Base-by-base conservation (phyloP, 495 filamentous ascomycete species). In the Diplogelasinospora grovesii region DNA sequence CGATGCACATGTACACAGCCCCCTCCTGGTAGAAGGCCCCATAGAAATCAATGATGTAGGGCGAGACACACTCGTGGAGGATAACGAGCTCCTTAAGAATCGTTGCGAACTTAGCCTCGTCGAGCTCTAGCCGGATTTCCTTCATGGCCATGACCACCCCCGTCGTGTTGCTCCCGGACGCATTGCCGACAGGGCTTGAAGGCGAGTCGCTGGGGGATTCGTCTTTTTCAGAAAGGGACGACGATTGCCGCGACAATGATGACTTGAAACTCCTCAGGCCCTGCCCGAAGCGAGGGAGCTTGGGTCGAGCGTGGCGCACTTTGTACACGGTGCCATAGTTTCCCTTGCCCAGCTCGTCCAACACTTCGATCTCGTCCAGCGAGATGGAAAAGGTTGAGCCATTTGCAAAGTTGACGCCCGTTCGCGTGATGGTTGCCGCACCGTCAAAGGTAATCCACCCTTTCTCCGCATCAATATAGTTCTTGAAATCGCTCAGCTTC, bases 251-350 rank as follows among this genome's bases (percentile, higher is more conserved):
- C 9, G 63, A 65, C 2, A 58, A 39, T 3, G 57, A 33, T 3
- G 57, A 33, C 39, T 65, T 69, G 43, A 83, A 82, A 19, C 78
- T 75, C 26, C 75, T 68, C 35, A 95, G 63, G 8, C 89, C 89
- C 45, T 81, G 71, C 0, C 89, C 89, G 27, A 86, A 85, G 51
- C 81, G 81, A 8, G 89, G 83, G 36, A 87, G 74, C 31, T 77
- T 73, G 20, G 86, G 86, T 38, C 85, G 77, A 37, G 81, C 80
- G 65, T 97, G 92, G 43, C 86, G 77, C 31, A 96, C 92, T 58
- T 89, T 95, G 74, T 93, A 96, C 8, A 99, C 92, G 0, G 90
- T 97, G 15, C 92, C 92, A 52, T 99, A 99, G 53, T 99, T 99
- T 14, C 92, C 92, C 63, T 97, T 99, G 26, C 92, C 92, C 10